Conservation (phyloP, 331 rosid genomes). For the Quercus lobata region DNA sequence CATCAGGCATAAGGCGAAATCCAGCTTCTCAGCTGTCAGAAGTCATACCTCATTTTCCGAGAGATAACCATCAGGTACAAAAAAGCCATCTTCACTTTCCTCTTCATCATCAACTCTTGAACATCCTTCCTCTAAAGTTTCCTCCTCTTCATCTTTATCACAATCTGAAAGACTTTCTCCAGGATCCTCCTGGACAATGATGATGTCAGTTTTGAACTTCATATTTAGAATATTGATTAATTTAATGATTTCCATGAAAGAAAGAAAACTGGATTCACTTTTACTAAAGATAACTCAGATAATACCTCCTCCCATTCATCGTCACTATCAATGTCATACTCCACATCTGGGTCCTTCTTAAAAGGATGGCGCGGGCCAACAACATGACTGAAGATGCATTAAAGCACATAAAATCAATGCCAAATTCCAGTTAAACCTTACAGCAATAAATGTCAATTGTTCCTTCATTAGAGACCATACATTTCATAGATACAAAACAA, state of each 20-base stretch:
- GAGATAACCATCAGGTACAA: conserved; percentile 97
- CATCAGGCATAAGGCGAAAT: background rate
- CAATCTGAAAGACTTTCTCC: conserved; percentile 99
- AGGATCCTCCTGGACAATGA: conserved; percentile 78
- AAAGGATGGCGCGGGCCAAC: conserved; percentile 87
- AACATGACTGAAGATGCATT: conserved; percentile 43
- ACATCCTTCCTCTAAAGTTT: conserved; percentile 66
- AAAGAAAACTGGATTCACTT: background rate
- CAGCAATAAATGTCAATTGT: background rate
- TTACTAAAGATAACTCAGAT: conserved; percentile 7
- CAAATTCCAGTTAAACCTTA: conserved; percentile 1
- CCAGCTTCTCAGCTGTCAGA: conserved; percentile 14
- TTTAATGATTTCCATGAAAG: background rate
- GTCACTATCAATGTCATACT: conserved; percentile 86
- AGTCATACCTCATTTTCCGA: conserved; percentile 88
- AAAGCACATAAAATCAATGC: conserved; percentile 22
- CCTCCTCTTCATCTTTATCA: conserved; percentile 85
- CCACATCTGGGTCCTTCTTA: conserved; percentile 74
- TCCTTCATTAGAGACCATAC: background rate
- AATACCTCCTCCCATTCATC: conserved; percentile 99
- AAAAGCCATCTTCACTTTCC: conserved; percentile 90
- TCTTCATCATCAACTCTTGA: conserved; percentile 68
- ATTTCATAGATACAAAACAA: background rate
- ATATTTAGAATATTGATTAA: conserved; percentile 1
- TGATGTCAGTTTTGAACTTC: conserved; percentile 9